phyloP scores from a whole-genome alignment of 345 rosid genomes.

The Dipteronia sinensis region DNA sequence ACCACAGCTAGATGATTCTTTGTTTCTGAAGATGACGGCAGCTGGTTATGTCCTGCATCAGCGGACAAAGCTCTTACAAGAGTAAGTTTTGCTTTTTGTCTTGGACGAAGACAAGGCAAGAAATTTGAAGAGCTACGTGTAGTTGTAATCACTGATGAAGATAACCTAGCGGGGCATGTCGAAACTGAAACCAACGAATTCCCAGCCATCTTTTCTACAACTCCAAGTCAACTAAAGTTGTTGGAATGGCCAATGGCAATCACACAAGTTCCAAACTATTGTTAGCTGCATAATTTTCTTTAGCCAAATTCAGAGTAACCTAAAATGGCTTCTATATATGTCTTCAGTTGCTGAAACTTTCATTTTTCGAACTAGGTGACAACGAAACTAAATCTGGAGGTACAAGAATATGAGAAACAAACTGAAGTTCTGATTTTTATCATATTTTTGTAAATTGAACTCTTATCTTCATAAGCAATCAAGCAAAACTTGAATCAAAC shows the following conservation, averaged over 20 bases:
- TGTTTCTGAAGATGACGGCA: slow-evolving; percentile 44
- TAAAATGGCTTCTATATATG: not conserved
- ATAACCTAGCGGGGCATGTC: slow-evolving; percentile 38
- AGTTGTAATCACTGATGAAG: slow-evolving; percentile 37
- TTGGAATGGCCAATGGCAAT: not conserved
- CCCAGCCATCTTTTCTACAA: slow-evolving; percentile 46
- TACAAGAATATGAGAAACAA: not conserved
- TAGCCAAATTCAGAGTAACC: not conserved
- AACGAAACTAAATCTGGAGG: not conserved
- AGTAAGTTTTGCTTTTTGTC: slow-evolving; percentile 39
- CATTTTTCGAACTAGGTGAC: slow-evolving; percentile 5
- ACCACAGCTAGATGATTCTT: slow-evolving; percentile 62
- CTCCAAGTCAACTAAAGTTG: slow-evolving; percentile 4
- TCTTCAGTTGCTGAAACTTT: slow-evolving; percentile 7
- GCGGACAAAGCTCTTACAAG: slow-evolving; percentile 55
- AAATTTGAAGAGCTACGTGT: slow-evolving; percentile 38
- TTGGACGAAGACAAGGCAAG: slow-evolving; percentile 56
- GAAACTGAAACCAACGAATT: slow-evolving; percentile 46
- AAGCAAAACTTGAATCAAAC: not conserved
- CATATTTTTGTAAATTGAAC: not conserved
- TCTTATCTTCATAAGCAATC: not conserved
- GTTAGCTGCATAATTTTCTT: not conserved
- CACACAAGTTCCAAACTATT: not conserved
- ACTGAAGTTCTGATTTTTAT: not conserved
- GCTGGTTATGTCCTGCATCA: slow-evolving; percentile 49